Base-by-base conservation (phyloP, 1,284 basidiomycete species). In the Irpex sp. region DNA sequence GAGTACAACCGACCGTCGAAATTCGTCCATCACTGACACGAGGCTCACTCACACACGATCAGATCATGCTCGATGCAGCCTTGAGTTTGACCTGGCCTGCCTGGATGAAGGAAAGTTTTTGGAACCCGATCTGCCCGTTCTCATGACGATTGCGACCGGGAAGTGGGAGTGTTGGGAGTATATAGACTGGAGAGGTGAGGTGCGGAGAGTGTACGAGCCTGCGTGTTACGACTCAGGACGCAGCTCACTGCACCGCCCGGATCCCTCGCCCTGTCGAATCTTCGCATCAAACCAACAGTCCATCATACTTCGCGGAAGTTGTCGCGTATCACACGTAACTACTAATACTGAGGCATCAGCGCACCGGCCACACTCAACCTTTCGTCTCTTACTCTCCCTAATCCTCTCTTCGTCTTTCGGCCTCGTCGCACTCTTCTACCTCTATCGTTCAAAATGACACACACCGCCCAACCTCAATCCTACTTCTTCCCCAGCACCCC, bases 401-500 rank as follows among this genome's bases (percentile, higher is more conserved):
- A 40, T 52, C 15, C 36, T 4, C 15, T 36, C 59, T 11, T 31
- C 5, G 21, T 36, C 58, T 59, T 37, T 31, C 54, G 13, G 31
- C 36, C n/a, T 55, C 57, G 3, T 13, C 9, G 9, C 4, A 15
- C 49, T 5, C 17, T 52, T 17, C 49, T 52, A 11, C 17, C 19
- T 26, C 17, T 36, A 59, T 52, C 19, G 17, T 37, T 40, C 13
- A 62, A 40, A 58, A 72, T 69, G 68, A 65, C 67, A 44, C 67
- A 66, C 49, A 40, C 65, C 47, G 60, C 55, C 44, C 60, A 67
- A 21, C 54, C 64, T 34, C 31, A 34, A 31, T 69, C 60, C 65
- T 55, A 60, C 56, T 65, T 69, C 66, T 62, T 69, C 60, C 63
- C 70, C 47, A 52, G 65, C 55, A 49, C 66, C 38, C 62, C 67